Evolutionary conservation across 2,329 filamentous ascomycete genomes (phyloP).

Genomic region (Phaeosphaeriaceae sp.): DNA sequence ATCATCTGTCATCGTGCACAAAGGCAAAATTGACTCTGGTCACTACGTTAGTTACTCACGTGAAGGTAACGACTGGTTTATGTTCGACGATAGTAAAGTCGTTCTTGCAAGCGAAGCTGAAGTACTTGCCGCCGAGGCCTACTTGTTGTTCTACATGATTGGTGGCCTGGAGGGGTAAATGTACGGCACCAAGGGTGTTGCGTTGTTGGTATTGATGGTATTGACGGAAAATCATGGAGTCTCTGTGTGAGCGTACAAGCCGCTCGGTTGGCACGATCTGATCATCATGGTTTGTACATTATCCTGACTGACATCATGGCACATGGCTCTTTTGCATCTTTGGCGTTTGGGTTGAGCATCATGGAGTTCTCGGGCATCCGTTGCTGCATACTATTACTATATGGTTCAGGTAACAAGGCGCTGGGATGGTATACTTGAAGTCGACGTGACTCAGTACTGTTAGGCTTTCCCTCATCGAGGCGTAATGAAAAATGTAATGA

Average conservation of each 20-base stretch:
- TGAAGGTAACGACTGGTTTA: slow-evolving; percentile 87
- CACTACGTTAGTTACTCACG: slow-evolving; percentile 92
- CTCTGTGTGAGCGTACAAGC: not conserved
- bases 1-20: slow-evolving; percentile 88
- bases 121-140: slow-evolving; percentile 84
- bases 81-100: slow-evolving; percentile 94
- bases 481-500: too few species aligned
- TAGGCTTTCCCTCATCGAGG: too few species aligned
- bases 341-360: not conserved
- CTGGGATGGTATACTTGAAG: too few species aligned
- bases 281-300: not conserved
- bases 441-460: not conserved
- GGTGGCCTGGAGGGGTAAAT: slow-evolving; percentile 37
- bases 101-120: slow-evolving; percentile 82
- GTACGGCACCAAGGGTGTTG: not conserved
- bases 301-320: not conserved
- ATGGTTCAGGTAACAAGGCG: not conserved
- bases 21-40: slow-evolving; percentile 89
- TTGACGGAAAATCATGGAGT: too few species aligned
- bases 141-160: slow-evolving; percentile 80
- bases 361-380: not conserved
- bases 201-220: too few species aligned
- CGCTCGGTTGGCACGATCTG: not conserved
- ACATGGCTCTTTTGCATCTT: not conserved
- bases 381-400: not conserved